Conservation (phyloP, 192 early-diverging fungal genomes). For the Linnemannia exigua region DNA sequence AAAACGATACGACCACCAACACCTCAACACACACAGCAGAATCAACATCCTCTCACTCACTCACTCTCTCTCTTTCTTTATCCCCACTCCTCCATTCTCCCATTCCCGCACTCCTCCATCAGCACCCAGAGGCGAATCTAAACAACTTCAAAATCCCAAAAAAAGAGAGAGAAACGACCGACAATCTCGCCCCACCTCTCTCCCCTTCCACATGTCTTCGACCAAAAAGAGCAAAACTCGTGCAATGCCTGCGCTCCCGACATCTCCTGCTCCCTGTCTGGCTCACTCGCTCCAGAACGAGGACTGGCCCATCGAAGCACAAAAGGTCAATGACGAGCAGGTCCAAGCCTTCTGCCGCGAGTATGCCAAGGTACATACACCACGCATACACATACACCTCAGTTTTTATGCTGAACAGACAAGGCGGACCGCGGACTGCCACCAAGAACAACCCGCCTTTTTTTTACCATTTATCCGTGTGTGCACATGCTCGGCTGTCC, state of each 20-base stretch:
- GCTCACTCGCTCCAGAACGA: conserved; percentile 43
- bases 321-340: conserved; percentile 52
- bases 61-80: neutral
- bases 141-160: neutral
- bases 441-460: neutral
- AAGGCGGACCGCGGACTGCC: neutral
- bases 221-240: conserved; percentile 55
- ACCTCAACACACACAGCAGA: neutral
- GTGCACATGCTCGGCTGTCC: neutral
- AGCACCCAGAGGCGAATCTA: neutral
- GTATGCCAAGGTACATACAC: conserved; percentile 49
- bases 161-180: neutral
- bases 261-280: conserved; percentile 31
- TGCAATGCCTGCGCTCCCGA: conserved; percentile 39
- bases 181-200: neutral
- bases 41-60: neutral
- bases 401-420: neutral
- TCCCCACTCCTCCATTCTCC: neutral
- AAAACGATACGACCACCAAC: too few relatives aligned
- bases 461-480: neutral
- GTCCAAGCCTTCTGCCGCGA: conserved; percentile 50
- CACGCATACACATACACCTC: neutral
- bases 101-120: neutral
- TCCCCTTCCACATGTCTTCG: conserved; percentile 28
- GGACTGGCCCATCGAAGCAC: conserved; percentile 51